These are phyloP conservation scores for Wallacemonas collosoma DNA, from an alignment of 208 protist genomes.

Conservation along the genomic window DNA sequence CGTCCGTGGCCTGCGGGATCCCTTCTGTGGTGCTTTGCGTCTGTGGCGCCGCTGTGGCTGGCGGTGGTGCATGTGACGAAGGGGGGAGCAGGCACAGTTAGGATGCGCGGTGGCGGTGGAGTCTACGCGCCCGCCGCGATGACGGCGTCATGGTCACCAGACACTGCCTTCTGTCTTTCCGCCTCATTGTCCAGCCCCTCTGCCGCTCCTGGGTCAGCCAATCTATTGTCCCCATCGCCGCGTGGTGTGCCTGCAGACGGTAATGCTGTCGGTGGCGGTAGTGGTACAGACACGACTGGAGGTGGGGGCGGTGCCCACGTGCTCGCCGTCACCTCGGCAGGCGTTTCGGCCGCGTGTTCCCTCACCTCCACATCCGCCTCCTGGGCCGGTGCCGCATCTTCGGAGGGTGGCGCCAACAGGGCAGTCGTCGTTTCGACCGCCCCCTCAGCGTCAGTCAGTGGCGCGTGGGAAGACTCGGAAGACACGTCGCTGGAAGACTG, in stretches of 20 bases:
- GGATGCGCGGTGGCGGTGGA: constrained; percentile 13
- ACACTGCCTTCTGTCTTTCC: too few species aligned
- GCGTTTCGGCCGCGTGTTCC: background rate
- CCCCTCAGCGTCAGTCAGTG: background rate
- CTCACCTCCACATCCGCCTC: background rate
- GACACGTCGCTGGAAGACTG: background rate
- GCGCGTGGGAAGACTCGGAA: background rate
- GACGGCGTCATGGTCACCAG: background rate
- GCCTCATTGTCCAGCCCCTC: background rate
- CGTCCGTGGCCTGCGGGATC: too few species aligned
- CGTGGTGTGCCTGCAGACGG: too few species aligned
- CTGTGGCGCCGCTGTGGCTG: background rate
- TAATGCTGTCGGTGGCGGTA: background rate
- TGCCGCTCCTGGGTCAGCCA: background rate
- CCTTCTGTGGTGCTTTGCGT: background rate
- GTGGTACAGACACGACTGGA: constrained; percentile 17
- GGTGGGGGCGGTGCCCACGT: constrained; percentile 17
- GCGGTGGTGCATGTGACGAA: background rate
- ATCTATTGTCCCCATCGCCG: too few species aligned
- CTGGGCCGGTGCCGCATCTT: too few species aligned
- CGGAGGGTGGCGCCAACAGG: too few species aligned
- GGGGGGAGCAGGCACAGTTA: constrained; percentile 4
- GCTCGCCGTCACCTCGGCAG: background rate
- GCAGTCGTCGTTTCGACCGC: too few species aligned
- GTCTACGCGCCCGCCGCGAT: background rate